Conservation (phyloP, 331 rosid genomes). For the Dryas integrifolia region DNA sequence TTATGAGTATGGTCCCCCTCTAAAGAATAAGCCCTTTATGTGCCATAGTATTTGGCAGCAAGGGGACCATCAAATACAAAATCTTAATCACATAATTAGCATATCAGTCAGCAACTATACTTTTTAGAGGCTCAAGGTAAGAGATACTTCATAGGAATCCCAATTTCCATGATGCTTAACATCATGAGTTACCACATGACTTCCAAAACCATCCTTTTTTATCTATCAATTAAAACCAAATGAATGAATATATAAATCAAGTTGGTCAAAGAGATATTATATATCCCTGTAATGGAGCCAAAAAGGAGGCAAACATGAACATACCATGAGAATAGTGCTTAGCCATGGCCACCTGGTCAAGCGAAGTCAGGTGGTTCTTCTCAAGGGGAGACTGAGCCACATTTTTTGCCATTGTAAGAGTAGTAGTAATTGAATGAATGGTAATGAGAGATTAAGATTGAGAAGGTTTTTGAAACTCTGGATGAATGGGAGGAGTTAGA, state of each 20-base stretch:
- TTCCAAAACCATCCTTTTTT: neutral
- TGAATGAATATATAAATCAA: neutral
- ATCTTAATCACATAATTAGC: constrained; percentile 26
- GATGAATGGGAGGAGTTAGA: constrained; percentile 29
- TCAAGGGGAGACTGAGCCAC: constrained; percentile 53
- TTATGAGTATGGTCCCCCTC: constrained; percentile 16
- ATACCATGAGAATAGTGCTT: constrained; percentile 69
- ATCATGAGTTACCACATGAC: constrained; percentile 25
- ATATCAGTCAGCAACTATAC: neutral
- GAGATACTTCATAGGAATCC: neutral
- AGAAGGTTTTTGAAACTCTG: constrained; percentile 13
- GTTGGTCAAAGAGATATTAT: neutral
- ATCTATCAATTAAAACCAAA: neutral
- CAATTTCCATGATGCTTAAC: constrained; percentile 11
- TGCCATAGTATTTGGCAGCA: neutral
- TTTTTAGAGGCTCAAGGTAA: constrained; percentile 15
- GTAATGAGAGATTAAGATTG: neutral
- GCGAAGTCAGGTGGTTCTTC: constrained; percentile 42
- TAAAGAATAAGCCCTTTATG: constrained; percentile 4
- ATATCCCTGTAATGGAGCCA: too few species aligned
- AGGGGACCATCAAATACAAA: constrained; percentile 20
- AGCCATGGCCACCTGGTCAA: constrained; percentile 85
- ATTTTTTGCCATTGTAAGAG: constrained; percentile 53
- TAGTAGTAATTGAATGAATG: constrained; percentile 3
- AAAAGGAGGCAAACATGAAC: neutral